phyloP scores from a whole-genome alignment of 202 grass and related monocot species.

The Bolboschoenoplectus hybrid region DNA sequence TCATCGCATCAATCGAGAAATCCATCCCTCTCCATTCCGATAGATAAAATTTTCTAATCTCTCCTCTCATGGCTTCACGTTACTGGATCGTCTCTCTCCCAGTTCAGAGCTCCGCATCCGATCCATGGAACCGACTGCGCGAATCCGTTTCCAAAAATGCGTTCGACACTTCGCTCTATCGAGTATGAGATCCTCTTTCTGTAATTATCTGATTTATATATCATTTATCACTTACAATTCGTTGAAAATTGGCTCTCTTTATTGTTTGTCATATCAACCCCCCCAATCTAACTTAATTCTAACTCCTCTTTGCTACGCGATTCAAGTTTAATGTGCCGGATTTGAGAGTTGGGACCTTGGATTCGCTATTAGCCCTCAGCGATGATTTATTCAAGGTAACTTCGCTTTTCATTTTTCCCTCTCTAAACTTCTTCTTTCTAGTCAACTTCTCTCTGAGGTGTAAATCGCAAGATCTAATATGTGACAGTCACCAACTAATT shows the following conservation, averaged over 20 bases:
- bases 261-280: not conserved
- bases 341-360: constrained; percentile 84
- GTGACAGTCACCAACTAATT: too few species aligned
- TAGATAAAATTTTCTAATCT: too few species aligned
- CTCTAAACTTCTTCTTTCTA: not conserved
- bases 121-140: constrained; percentile 68
- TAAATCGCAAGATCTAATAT: too few species aligned
- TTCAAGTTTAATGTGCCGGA: constrained; percentile 80
- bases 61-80: constrained; percentile 54
- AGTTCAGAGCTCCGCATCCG: constrained; percentile 51
- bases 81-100: constrained; percentile 91
- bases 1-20: too few species aligned
- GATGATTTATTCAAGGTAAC: constrained; percentile 88
- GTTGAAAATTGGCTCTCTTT: too few species aligned
- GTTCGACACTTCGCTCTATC: constrained; percentile 89
- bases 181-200: not conserved
- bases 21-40: too few species aligned
- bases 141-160: constrained; percentile 78
- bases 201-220: not conserved
- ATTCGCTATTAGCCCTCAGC: constrained; percentile 95
- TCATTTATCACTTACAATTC: not conserved
- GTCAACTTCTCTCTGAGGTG: not conserved
- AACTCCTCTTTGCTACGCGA: not conserved
- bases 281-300: not conserved
- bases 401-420: not conserved